Evolutionary conservation across 192 early-diverging fungal species (phyloP), one percentile per base, ranked within the genome.

Genomic region (Umbelopsis isabellina): DNA sequence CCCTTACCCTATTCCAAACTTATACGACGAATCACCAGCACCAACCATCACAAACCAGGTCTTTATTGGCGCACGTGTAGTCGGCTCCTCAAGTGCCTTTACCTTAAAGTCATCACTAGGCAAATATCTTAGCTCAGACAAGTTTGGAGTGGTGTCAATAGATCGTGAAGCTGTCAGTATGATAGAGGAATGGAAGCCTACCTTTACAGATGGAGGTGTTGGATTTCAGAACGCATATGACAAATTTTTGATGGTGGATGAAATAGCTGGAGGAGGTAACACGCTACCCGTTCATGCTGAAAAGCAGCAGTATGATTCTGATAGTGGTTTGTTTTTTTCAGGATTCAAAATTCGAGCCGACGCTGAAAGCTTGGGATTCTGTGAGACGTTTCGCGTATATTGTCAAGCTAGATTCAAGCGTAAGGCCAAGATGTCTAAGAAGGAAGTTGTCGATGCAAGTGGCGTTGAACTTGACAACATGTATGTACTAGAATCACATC

Each of bases 171-270:
- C 92, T 0, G 90, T 93, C 41, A 90, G 92, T 1, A 89, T 86
- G n/a, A 79, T 83, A 47, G 92, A 95, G 71, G 93, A 94, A 75
- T 94, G 91, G 91, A 83, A 82, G 44, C 83, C 89, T 8, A 74
- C 87, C 15, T 61, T 91, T 18, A 53, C 80, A n/a, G 91, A 93
- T 15, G 90, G 88, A 23, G 93, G 92, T 0, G 77, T 89, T 16
- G 85, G 84, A 23, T 78, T 94, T 13, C 85, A 91, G 79, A 90
- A 74, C 70, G 69, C 75, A 16, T 89, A 87, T 68, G 90, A 84
- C 18, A 90, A 87, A 66, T 93, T 88, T 69, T 69, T 93, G 71
- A 87, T 81, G 65, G 82, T 85, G 16, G 91, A 88, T 61, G 83
- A 86, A 55, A 81, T 86, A 22, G 86, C 85, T 11, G 78, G 72